Conservation (phyloP, 108 stramenopile genomes). For the Cyclotella kingstonii region DNA sequence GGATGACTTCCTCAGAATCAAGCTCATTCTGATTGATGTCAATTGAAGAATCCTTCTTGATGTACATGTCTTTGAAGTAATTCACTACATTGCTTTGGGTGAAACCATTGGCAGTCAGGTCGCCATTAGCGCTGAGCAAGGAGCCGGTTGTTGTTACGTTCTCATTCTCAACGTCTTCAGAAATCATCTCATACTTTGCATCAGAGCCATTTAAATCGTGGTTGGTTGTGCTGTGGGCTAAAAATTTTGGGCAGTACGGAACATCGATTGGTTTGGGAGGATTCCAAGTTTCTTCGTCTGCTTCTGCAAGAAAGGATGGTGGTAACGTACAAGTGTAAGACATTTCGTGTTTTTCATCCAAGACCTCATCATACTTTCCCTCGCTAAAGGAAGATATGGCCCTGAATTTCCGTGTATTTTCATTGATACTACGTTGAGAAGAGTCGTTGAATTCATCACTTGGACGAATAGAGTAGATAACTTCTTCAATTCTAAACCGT, state of each 20-base stretch:
- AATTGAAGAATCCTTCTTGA: neutral
- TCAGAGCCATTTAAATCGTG: neutral
- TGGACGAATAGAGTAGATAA: slow-evolving; percentile 37
- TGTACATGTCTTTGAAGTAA: neutral
- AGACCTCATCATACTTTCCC: neutral
- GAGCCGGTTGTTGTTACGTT: neutral
- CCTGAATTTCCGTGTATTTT: neutral
- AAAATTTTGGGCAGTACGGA: neutral
- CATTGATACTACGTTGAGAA: neutral
- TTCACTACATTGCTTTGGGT: neutral
- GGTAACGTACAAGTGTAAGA: slow-evolving; percentile 22
- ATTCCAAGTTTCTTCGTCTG: slow-evolving; percentile 30
- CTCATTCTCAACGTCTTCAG: neutral
- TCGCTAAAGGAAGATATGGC: slow-evolving; percentile 5
- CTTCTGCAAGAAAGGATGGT: slow-evolving; percentile 25
- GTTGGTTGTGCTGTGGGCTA: neutral
- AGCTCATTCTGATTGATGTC: neutral
- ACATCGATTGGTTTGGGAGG: slow-evolving; percentile 4
- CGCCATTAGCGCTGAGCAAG: neutral
- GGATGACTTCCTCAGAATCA: neutral
- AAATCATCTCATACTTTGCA: neutral
- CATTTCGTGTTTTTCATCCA: neutral
- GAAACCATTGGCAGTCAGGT: neutral
- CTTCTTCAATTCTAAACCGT: slow-evolving; percentile 23
- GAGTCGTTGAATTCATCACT: slow-evolving; percentile 11